Evolutionary conservation across 306 rosid genomes (phyloP).

Genomic region (Albizia julibrissin): DNA sequence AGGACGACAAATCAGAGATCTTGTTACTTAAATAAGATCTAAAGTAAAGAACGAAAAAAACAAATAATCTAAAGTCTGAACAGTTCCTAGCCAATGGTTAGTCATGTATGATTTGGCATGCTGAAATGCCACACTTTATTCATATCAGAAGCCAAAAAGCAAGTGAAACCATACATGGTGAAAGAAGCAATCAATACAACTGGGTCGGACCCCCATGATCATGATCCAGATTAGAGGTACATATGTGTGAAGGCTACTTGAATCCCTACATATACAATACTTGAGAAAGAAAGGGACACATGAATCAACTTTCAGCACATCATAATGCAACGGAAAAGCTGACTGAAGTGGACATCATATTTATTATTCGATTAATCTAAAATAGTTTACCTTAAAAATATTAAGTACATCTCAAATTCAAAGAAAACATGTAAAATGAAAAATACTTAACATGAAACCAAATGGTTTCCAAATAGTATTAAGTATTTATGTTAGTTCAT

Average conservation of each 20-base stretch:
- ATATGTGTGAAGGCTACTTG: constrained; percentile 2
- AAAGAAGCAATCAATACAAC: background rate
- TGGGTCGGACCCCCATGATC: background rate
- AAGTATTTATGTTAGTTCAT: constrained; percentile 12
- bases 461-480: background rate
- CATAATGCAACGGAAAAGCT: background rate
- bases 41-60: background rate
- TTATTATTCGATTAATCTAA: background rate
- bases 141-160: constrained; percentile 21
- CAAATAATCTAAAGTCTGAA: background rate
- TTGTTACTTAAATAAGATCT: background rate
- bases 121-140: background rate
- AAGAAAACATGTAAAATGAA: background rate
- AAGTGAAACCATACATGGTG: constrained; percentile 10
- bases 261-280: background rate
- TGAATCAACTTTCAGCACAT: constrained; percentile 18
- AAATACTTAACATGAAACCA: background rate
- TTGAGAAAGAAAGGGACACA: background rate
- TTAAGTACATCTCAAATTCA: background rate
- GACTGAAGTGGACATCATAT: background rate
- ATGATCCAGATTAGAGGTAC: background rate
- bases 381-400: constrained; percentile 4
- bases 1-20: constrained; percentile 1
- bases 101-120: constrained; percentile 1
- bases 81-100: background rate